These are phyloP conservation scores for Trichosphaerium sp. DNA, from an alignment of 78 protist species.

Conservation along the genomic window DNA sequence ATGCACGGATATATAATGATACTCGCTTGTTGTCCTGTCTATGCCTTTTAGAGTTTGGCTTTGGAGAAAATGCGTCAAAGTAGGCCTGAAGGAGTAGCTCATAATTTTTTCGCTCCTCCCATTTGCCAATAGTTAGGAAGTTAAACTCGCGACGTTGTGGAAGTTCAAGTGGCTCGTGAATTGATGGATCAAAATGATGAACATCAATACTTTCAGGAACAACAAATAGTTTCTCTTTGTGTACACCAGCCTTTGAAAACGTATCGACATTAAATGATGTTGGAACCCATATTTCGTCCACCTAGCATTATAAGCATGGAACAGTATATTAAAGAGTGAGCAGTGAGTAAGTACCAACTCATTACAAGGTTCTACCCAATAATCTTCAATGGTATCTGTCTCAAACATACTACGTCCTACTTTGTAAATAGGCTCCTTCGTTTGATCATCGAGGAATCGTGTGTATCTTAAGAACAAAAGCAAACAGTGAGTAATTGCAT, in stretches of 20 bases:
- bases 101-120: slow-evolving; percentile 46
- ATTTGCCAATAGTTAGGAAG: slow-evolving; percentile 18
- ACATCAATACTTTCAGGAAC: slow-evolving; percentile 29
- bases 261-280: background rate
- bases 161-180: background rate
- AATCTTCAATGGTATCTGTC: background rate
- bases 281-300: slow-evolving; percentile 46
- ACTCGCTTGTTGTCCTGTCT: background rate
- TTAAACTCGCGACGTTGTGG: background rate
- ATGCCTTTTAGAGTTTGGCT: too few relatives aligned
- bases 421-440: background rate
- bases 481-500: background rate
- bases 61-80: background rate
- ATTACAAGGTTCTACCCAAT: slow-evolving; percentile 9
- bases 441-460: background rate
- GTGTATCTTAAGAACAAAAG: background rate
- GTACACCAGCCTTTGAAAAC: slow-evolving; percentile 25
- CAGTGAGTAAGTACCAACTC: background rate
- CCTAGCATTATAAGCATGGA: background rate
- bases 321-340: background rate
- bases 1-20: background rate
- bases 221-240: background rate
- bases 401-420: slow-evolving; percentile 41
- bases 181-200: background rate
- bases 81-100: slow-evolving; percentile 15